These are phyloP conservation scores for Globisporangium echinulatum DNA, from an alignment of 352 stramenopile species.

Conservation along the genomic window DNA sequence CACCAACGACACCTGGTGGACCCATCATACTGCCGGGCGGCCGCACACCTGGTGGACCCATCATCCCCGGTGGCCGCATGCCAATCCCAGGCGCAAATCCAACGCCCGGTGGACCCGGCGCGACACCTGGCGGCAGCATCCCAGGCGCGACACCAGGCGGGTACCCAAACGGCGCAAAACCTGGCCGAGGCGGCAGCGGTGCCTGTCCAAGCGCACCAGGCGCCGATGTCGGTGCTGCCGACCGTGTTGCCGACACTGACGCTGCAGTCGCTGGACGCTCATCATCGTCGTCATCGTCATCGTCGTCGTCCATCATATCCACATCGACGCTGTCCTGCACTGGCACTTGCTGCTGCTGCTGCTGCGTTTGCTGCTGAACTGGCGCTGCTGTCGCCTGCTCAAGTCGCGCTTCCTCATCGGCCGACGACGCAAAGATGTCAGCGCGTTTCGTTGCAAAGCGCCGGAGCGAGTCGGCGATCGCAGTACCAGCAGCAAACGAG, in stretches of 20 bases:
- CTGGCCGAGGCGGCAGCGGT: constrained; percentile 5
- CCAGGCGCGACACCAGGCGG: constrained; percentile 6
- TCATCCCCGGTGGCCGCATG: constrained; percentile 15
- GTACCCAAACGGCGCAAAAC: constrained; percentile 6
- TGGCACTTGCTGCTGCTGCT: not conserved
- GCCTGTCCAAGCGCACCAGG: constrained; percentile 6
- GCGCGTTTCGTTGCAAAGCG: constrained; percentile 89
- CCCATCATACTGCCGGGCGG: constrained; percentile 24
- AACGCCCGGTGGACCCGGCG: constrained; percentile 11
- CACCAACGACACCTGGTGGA: constrained; percentile 24
- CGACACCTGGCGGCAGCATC: constrained; percentile 22
- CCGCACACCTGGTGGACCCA: constrained; percentile 20
- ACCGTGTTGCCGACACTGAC: not conserved
- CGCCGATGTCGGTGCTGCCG: not conserved
- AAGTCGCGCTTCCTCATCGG: constrained; percentile 72
- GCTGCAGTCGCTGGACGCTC: not conserved
- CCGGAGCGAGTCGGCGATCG: constrained; percentile 94
- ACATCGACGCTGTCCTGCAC: not conserved
- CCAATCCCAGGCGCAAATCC: constrained; percentile 18
- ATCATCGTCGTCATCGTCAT: constrained; percentile 29
- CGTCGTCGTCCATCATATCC: constrained; percentile 13
- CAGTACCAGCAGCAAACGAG: constrained; percentile 89
- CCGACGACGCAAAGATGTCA: constrained; percentile 92
- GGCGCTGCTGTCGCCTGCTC: constrained; percentile 37
- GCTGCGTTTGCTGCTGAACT: constrained; percentile 13